Base-by-base conservation (phyloP, 495 filamentous ascomycete genomes). In the Pseudotulostoma volvatum region DNA sequence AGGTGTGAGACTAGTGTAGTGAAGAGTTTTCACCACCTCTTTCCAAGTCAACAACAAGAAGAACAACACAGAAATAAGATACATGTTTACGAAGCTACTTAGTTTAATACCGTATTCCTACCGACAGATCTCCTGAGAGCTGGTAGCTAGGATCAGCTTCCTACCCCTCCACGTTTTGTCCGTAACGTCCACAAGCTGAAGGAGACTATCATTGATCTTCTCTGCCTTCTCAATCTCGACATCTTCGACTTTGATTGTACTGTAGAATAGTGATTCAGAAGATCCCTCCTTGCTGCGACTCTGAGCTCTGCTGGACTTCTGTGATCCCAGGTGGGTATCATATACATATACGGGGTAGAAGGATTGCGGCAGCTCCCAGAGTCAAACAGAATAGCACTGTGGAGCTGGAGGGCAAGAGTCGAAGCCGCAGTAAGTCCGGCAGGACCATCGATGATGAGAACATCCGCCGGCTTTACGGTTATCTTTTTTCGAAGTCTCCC, bases 391-490 rank as follows among this genome's bases (percentile, higher is more conserved):
- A 67, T 39, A 15, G 54, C 48, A 2, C 49, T 61, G 38, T 65
- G 56, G 9, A 47, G 37, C 9, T 60, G 56, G n/a, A 69, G 67
- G 0, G 58, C 58, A 1, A 76, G 52, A 3, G 44, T 48, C 7
- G 49, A 16, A 1, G 68, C 69, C 3, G 55, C 51, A 1, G 57
- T 38, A 1, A 76, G 53, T 4, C 70, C 71, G 8, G 65, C 65
- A 3, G 68, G 67, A 4, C 49, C 58, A 47, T 69, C 70, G 19
- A 75, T 49, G 44, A 75, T 64, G 7, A 71, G 47, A 33, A 54
- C 56, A 39, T 74, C 70, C 41, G 52, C 44, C 15, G 17, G 33
- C 1, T 35, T 17, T 8, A 16, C 9, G 33, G 33, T 16, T 9
- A 3, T 15, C 33, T 16, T 35, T 18, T 11, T 2, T n/a, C n/a